Percentiles rank a stretch among this genome's conserved stretches.
These are phyloP conservation scores for Chalara sp. DNA, from an alignment of 2,329 filamentous ascomycete genomes.

Conservation along the genomic window DNA sequence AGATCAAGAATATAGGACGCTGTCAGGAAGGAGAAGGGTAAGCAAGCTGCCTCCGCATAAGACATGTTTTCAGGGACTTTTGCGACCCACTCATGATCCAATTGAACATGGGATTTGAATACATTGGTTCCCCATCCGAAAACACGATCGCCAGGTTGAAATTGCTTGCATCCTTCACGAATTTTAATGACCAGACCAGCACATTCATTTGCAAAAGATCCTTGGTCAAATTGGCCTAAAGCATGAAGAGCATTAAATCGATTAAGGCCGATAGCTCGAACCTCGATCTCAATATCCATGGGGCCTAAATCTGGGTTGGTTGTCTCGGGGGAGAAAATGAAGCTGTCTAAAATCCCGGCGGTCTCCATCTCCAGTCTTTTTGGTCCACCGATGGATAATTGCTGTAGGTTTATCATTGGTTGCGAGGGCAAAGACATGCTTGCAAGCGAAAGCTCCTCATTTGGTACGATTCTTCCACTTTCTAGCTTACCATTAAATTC, in stretches of 20 bases:
- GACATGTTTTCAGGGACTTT: slow-evolving; percentile 10
- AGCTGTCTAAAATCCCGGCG: too few species aligned
- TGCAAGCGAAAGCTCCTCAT: too few species aligned
- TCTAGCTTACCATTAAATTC: too few species aligned
- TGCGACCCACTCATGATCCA: background rate
- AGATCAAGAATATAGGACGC: slow-evolving; percentile 14
- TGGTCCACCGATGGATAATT: too few species aligned
- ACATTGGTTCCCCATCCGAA: background rate
- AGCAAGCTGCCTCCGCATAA: slow-evolving; percentile 15
- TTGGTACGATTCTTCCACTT: too few species aligned
- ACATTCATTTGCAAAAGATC: background rate
- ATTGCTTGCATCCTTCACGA: background rate
- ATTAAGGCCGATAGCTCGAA: background rate
- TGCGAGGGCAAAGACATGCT: too few species aligned
- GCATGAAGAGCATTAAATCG: background rate
- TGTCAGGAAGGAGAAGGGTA: slow-evolving; percentile 13
- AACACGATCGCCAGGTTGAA: background rate
- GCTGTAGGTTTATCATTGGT: too few species aligned
- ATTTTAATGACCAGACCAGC: background rate
- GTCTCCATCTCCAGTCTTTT: too few species aligned
- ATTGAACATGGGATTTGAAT: background rate
- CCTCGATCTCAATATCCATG: too few species aligned
- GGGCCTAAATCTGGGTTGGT: too few species aligned
- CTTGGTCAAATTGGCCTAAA: background rate
- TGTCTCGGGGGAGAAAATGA: too few species aligned